Evolutionary conservation across 345 rosid genomes (phyloP).

Genomic region (Populus davidiana): DNA sequence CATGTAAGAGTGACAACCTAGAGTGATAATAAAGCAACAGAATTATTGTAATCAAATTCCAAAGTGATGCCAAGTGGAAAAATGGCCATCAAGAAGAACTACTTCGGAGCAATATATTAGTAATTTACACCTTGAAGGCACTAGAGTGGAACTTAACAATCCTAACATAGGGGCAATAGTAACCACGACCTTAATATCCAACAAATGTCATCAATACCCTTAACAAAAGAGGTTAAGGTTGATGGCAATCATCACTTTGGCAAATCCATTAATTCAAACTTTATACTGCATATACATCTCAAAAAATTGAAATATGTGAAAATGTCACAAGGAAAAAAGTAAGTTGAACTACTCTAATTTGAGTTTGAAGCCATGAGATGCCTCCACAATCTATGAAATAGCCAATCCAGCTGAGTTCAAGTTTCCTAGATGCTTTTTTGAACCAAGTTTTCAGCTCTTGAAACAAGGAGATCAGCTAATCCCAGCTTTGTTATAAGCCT

Average conservation of each 20-base stretch:
- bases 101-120: background rate
- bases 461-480: background rate
- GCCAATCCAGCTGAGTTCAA: background rate
- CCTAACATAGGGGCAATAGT: too few species aligned
- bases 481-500: background rate
- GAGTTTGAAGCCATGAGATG: background rate
- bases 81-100: background rate
- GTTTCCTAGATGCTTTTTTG: background rate
- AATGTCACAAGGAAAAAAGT: background rate
- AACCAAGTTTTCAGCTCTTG: background rate
- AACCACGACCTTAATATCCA: too few species aligned
- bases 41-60: background rate
- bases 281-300: background rate
- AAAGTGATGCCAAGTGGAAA: background rate
- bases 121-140: background rate
- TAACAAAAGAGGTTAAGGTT: background rate
- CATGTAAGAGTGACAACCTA: slow-evolving; percentile 4
- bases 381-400: background rate
- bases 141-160: too few species aligned
- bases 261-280: too few species aligned
- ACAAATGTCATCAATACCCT: background rate
- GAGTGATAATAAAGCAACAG: background rate
- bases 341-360: background rate
- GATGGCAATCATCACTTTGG: too few species aligned
- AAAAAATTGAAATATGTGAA: background rate